phyloP scores from a whole-genome alignment of 2,329 filamentous ascomycete species.

The Fusarium clavum region DNA sequence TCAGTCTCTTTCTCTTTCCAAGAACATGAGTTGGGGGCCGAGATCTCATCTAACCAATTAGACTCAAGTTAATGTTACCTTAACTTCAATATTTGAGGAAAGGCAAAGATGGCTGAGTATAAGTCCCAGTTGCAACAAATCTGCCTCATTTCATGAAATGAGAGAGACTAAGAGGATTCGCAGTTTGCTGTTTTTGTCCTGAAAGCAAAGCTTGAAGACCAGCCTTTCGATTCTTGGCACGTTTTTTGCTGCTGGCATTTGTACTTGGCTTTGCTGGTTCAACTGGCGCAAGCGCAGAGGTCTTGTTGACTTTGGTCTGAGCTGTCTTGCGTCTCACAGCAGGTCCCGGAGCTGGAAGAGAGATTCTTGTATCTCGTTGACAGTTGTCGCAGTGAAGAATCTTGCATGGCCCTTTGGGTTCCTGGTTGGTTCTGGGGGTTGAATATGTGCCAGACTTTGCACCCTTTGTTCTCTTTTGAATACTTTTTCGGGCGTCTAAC shows the following conservation, averaged over 20 bases:
- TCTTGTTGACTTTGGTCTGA: conserved; percentile 37
- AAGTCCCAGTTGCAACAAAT: neutral
- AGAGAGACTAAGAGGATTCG: conserved; percentile 62
- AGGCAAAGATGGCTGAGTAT: neutral
- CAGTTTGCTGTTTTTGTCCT: conserved; percentile 60
- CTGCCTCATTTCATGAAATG: conserved; percentile 61
- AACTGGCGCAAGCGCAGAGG: conserved; percentile 3
- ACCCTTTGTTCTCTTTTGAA: conserved; percentile 14
- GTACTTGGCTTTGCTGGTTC: conserved; percentile 53
- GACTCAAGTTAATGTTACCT: neutral
- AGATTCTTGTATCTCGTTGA: conserved; percentile 56
- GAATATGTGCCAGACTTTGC: conserved; percentile 11
- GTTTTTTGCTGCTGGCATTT: conserved; percentile 72
- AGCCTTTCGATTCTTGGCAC: conserved; percentile 72
- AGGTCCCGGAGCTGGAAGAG: conserved; percentile 54
- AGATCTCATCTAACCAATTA: conserved; percentile 22
- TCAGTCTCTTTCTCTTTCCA: neutral
- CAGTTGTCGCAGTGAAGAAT: conserved; percentile 60
- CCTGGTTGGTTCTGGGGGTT: neutral
- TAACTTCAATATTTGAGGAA: neutral
- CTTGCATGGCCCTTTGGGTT: conserved; percentile 51
- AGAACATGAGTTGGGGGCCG: conserved; percentile 6
- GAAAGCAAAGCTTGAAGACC: conserved; percentile 74
- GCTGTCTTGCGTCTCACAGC: conserved; percentile 42
- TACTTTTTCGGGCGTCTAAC: conserved; percentile 48